phyloP scores from a whole-genome alignment of 2,329 filamentous ascomycete species.

The Microsporum ferrugineum region DNA sequence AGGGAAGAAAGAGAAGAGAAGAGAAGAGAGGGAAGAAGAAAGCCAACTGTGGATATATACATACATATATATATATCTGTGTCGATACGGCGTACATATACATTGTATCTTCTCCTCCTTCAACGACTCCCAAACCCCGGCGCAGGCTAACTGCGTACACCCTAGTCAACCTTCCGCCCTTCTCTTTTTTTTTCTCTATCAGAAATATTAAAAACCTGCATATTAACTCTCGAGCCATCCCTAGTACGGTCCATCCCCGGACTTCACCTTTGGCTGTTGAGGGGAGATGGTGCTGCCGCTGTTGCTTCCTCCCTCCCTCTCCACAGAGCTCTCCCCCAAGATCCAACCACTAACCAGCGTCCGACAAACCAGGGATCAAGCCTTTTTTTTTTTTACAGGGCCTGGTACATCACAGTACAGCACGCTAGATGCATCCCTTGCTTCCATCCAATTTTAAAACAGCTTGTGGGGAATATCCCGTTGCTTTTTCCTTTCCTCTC shows the following conservation, averaged over 20 bases:
- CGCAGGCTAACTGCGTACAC: neutral
- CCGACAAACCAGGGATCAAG: neutral
- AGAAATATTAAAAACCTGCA: too few species aligned
- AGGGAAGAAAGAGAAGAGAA: neutral
- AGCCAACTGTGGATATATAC: neutral
- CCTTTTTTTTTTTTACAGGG: too few species aligned
- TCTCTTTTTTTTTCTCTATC: neutral
- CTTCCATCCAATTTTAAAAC: neutral
- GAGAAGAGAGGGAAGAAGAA: neutral
- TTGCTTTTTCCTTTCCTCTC: neutral
- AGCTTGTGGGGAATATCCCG: neutral
- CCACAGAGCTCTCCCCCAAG: neutral
- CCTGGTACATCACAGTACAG: neutral
- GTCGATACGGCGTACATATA: neutral
- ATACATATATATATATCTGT: neutral
- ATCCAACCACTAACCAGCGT: neutral
- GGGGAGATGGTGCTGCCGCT: too few species aligned
- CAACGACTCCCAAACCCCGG: neutral
- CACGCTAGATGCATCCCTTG: neutral
- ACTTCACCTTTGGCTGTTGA: neutral
- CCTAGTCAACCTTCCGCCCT: neutral
- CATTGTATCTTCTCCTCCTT: too few species aligned
- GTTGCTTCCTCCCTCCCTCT: neutral
- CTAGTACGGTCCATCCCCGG: neutral
- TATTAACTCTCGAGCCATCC: neutral